Evolutionary conservation across 2,329 filamentous ascomycete genomes (phyloP), one percentile per base, ranked within the genome.

Genomic region (Diaporthe caulivora): DNA sequence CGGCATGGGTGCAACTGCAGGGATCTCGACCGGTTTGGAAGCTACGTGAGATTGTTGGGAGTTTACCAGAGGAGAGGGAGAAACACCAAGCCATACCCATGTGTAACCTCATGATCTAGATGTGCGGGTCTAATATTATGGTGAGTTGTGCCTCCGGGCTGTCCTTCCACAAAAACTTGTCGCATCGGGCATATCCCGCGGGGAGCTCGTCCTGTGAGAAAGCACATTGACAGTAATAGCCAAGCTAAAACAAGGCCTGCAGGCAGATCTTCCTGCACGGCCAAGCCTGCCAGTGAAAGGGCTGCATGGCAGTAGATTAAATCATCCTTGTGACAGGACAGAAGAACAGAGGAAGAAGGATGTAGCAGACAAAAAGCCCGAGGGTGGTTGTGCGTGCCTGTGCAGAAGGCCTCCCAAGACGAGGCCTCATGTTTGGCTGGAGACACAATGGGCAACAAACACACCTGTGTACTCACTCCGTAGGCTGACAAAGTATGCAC

Each of bases 361-460:
- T 26, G 17, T 10, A 42, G 24, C 49, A 26, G 15, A 53, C 24
- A 44, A 60, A 60, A 40, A 60, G 37, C 26, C n/a, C 13, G 24
- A 54, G 26, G 15, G 26, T 40, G 51, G 7, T 55, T 34, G 53
- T 34, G 29, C 18, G 26, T 55, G 29, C 29, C 17, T 40, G 55
- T 37, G 21, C 7, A n/a, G 54, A 37, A n/a, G 42, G 18, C 60
- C 29, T 37, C 21, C 44, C 31, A 7, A 37, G 29, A 18, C 21
- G 62, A 65, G 62, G 47, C 62, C 47, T 53, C 44, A 17, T 67
- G 62, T 31, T 40, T 67, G 44, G 47, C 31, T 53, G 15, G 34
- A 7, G 37, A 51, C 31, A 67, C 47, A 67, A 13, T 21, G 60
- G 44, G 60, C 60, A 65, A 49, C 57, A 62, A n/a, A n/a, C n/a